Conservation (phyloP, 73 alveolate species). For the Diophrys sp. region DNA sequence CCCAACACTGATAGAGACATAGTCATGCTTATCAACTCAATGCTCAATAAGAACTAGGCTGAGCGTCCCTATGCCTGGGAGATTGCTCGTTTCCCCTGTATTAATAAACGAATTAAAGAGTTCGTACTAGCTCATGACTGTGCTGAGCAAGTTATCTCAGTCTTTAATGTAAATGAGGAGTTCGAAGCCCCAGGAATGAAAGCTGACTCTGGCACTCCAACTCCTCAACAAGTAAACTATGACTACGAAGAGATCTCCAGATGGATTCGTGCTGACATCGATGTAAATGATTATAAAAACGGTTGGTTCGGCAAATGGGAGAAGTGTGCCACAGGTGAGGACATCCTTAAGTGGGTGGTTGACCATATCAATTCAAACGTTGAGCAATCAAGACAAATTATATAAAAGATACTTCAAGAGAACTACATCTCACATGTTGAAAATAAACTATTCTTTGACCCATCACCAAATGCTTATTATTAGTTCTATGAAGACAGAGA, state of each 20-base stretch:
- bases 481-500: slow-evolving; percentile 53
- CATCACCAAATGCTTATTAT: slow-evolving; percentile 2
- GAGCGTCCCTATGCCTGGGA: slow-evolving; percentile 90
- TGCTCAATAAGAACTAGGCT: slow-evolving; percentile 81
- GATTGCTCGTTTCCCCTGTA: slow-evolving; percentile 68
- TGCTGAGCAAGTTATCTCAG: slow-evolving; percentile 55
- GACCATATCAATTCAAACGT: slow-evolving; percentile 23
- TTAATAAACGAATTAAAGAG: slow-evolving; percentile 58
- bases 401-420: slow-evolving; percentile 52
- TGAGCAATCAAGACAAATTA: slow-evolving; percentile 23
- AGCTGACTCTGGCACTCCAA: neutral
- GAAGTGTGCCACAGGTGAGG: slow-evolving; percentile 45
- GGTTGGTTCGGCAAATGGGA: slow-evolving; percentile 58
- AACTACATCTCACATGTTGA: slow-evolving; percentile 36
- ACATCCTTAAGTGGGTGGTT: slow-evolving; percentile 27
- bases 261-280: slow-evolving; percentile 37
- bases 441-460: slow-evolving; percentile 14
- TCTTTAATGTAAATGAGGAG: slow-evolving; percentile 33
- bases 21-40: slow-evolving; percentile 47
- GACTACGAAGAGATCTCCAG: slow-evolving; percentile 32
- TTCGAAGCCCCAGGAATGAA: neutral
- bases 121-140: slow-evolving; percentile 59
- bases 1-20: slow-evolving; percentile 54
- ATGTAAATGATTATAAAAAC: slow-evolving; percentile 33
- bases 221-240: neutral